Conservation (phyloP, 345 rosid genomes). For the Lepidium sativum region DNA sequence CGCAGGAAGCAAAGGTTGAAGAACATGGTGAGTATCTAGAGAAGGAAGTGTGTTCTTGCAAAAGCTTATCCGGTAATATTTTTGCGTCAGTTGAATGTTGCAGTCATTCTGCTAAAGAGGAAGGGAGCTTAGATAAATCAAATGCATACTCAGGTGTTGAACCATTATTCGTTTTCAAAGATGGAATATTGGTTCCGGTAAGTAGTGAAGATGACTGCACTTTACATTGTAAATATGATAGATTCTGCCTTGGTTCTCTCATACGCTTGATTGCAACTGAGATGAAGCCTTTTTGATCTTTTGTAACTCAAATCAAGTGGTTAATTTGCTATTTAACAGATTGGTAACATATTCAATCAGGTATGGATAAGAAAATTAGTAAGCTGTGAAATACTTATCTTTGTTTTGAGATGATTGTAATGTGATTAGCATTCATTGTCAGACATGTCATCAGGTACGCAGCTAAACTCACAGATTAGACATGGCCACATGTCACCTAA, state of each 20-base stretch:
- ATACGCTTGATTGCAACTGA: constrained; percentile 41
- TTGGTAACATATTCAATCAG: background rate
- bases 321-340: constrained; percentile 6
- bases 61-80: constrained; percentile 25
- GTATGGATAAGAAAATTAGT: background rate
- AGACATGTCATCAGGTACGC: constrained; percentile 11
- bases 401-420: background rate
- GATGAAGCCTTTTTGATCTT: constrained; percentile 44
- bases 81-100: constrained; percentile 39
- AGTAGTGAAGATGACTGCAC: constrained; percentile 28
- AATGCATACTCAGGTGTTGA: constrained; percentile 21
- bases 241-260: constrained; percentile 68
- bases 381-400: too few relatives aligned
- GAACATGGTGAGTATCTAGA: constrained; percentile 23
- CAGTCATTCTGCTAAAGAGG: constrained; percentile 40
- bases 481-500: too few relatives aligned
- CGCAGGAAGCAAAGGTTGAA: constrained; percentile 20
- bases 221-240: constrained; percentile 68
- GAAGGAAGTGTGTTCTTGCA: constrained; percentile 35
- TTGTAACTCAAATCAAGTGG: constrained; percentile 3
- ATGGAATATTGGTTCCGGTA: constrained; percentile 58
- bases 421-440: constrained; percentile 4
- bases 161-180: constrained; percentile 48
- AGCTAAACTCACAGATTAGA: constrained; percentile 9
- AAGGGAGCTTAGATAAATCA: constrained; percentile 16